Evolutionary conservation across 225 moss, liverwort and hornwort species (phyloP).

Genomic region (Lunularia cruciata): DNA sequence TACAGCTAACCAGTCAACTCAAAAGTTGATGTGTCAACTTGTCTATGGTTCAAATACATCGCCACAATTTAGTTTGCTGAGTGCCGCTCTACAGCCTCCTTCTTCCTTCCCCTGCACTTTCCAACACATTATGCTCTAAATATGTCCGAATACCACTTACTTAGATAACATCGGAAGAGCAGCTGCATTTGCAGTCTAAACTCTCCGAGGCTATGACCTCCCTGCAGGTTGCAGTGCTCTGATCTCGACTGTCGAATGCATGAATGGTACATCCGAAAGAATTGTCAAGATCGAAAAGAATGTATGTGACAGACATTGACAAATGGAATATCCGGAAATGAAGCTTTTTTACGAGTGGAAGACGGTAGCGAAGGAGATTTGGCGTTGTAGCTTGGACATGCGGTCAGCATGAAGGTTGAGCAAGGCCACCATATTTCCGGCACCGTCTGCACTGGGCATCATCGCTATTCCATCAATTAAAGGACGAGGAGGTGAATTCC

Average conservation of each 20-base stretch:
- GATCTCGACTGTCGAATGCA: background rate
- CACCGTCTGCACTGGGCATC: conserved; percentile 40
- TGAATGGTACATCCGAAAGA: background rate
- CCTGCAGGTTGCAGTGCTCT: background rate
- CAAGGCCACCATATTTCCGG: conserved; percentile 39
- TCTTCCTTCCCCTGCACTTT: too few relatives aligned
- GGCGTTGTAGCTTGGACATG: conserved; percentile 41
- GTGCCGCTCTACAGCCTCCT: too few relatives aligned
- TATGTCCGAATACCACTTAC: too few relatives aligned
- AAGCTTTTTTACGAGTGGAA: conserved; percentile 14
- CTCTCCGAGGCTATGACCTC: too few relatives aligned
- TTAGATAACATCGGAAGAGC: too few relatives aligned
- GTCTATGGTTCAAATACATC: conserved; percentile 9
- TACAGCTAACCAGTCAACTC: background rate
- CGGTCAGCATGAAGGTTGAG: conserved; percentile 41
- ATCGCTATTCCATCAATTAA: conserved; percentile 44
- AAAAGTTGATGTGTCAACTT: background rate
- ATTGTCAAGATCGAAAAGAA: conserved; percentile 4
- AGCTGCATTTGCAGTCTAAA: too few relatives aligned
- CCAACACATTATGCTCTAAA: too few relatives aligned
- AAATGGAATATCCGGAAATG: background rate
- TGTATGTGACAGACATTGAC: conserved; percentile 5
- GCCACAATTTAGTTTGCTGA: too few relatives aligned
- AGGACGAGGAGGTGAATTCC: conserved; percentile 40
- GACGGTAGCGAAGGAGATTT: conserved; percentile 39